phyloP scores from a whole-genome alignment of 2,329 filamentous ascomycete species.

The Zymoseptoria tritici region DNA sequence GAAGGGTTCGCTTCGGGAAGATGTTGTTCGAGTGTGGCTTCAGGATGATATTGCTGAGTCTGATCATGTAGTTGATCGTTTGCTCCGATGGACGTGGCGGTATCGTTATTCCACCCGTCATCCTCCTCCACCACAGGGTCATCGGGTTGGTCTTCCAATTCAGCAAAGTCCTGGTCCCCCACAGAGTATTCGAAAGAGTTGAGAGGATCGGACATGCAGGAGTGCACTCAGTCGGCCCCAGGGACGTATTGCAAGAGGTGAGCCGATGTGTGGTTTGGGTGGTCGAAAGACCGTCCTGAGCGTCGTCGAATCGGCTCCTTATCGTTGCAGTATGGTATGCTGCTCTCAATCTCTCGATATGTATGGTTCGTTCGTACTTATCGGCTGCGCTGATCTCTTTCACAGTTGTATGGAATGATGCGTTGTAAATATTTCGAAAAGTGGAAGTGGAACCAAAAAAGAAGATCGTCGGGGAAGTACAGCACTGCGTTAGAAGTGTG shows the following conservation, averaged over 20 bases:
- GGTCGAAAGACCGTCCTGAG: not conserved
- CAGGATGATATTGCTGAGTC: too few relatives aligned
- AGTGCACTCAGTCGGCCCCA: not conserved
- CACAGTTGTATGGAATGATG: not conserved
- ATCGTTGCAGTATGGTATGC: too few relatives aligned
- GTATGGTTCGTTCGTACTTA: not conserved
- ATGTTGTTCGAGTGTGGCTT: too few relatives aligned
- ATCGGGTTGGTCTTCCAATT: not conserved
- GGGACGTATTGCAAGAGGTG: too few relatives aligned
- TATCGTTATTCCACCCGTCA: too few relatives aligned
- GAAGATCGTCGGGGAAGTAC: not conserved
- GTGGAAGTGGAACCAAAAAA: not conserved
- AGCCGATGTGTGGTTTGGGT: not conserved
- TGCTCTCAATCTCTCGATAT: not conserved
- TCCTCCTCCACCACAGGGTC: too few relatives aligned
- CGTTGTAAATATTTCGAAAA: not conserved
- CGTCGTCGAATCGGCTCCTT: not conserved
- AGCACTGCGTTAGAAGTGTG: not conserved
- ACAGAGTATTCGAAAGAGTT: not conserved
- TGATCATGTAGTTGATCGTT: too few relatives aligned
- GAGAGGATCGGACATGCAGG: not conserved
- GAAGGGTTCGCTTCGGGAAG: too few relatives aligned
- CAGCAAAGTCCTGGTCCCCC: not conserved
- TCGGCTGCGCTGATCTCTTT: too few relatives aligned
- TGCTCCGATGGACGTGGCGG: too few relatives aligned